Conservation (phyloP, 495 filamentous ascomycete genomes). For the Apodospora peruviana region DNA sequence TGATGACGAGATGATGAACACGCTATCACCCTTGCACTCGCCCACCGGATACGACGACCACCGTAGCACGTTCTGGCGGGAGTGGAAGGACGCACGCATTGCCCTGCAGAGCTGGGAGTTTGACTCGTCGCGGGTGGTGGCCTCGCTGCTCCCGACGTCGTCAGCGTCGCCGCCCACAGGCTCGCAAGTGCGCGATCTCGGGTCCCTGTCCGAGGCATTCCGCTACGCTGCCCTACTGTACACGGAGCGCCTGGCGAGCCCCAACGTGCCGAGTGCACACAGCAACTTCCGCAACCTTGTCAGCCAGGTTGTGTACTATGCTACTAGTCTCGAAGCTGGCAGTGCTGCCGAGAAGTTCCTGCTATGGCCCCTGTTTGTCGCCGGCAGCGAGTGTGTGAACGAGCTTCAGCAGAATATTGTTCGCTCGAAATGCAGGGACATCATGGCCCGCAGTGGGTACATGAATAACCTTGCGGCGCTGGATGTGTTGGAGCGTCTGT, state of each 20-base stretch:
- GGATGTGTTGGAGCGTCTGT: constrained; percentile 79
- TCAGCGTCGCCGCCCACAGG: constrained; percentile 29
- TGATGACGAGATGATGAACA: constrained; percentile 33
- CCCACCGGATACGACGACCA: constrained; percentile 43
- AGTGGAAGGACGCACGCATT: constrained; percentile 76
- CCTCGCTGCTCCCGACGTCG: constrained; percentile 12
- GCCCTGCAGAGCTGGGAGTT: constrained; percentile 80
- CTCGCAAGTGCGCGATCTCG: constrained; percentile 44
- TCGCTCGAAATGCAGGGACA: constrained; percentile 72
- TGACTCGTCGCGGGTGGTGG: constrained; percentile 41
- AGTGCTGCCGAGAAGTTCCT: constrained; percentile 74
- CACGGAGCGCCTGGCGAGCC: constrained; percentile 80
- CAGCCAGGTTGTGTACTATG: constrained; percentile 71
- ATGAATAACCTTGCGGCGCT: constrained; percentile 86
- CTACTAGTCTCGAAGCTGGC: constrained; percentile 64
- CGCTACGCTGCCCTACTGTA: constrained; percentile 86
- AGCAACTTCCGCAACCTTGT: constrained; percentile 81
- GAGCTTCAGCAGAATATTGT: constrained; percentile 74
- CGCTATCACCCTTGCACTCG: constrained; percentile 22
- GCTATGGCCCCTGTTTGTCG: constrained; percentile 90
- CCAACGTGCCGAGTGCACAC: constrained; percentile 65
- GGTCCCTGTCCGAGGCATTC: constrained; percentile 79
- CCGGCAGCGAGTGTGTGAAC: constrained; percentile 83
- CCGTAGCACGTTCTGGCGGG: constrained; percentile 68
- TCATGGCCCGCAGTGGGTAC: constrained; percentile 82